phyloP scores from a whole-genome alignment of 495 filamentous ascomycete species.

The Talaromyces thailandensis region DNA sequence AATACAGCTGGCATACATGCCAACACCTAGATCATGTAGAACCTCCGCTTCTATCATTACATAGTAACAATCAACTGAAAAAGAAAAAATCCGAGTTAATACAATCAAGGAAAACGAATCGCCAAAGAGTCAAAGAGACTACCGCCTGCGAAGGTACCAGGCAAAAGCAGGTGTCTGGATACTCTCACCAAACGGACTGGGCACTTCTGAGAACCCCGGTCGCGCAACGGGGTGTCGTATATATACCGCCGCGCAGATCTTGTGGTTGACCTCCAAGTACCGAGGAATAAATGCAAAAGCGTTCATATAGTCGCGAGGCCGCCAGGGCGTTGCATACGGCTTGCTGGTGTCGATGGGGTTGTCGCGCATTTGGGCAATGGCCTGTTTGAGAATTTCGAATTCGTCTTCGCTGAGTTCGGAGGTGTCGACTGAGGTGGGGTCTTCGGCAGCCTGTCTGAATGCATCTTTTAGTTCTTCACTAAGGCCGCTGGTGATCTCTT shows the following conservation, averaged over 20 bases:
- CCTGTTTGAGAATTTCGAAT: slow-evolving; percentile 32
- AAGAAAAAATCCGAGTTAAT: slow-evolving; percentile 27
- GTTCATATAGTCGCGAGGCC: slow-evolving; percentile 75
- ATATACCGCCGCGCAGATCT: slow-evolving; percentile 91
- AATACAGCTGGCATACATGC: too few species aligned
- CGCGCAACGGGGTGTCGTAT: slow-evolving; percentile 90
- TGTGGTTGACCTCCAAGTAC: slow-evolving; percentile 96
- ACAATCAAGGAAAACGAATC: slow-evolving; percentile 17
- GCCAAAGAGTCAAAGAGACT: slow-evolving; percentile 15
- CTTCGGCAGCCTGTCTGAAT: slow-evolving; percentile 30
- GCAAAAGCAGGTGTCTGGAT: slow-evolving; percentile 71
- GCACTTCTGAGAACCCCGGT: slow-evolving; percentile 79
- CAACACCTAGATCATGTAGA: not conserved
- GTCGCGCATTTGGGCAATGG: slow-evolving; percentile 48
- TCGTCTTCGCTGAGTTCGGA: slow-evolving; percentile 32
- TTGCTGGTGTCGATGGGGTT: slow-evolving; percentile 70
- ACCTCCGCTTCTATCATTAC: not conserved
- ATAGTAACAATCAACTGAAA: slow-evolving; percentile 1
- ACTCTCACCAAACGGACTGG: slow-evolving; percentile 63
- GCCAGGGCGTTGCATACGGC: slow-evolving; percentile 88
- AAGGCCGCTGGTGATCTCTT: slow-evolving; percentile 10
- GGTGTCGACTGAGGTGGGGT: slow-evolving; percentile 22
- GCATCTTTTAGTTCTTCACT: slow-evolving; percentile 31
- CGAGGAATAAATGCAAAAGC: slow-evolving; percentile 91
- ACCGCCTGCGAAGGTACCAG: slow-evolving; percentile 88